phyloP scores from a whole-genome alignment of 495 filamentous ascomycete genomes.

The Penicillium cinerascens region DNA sequence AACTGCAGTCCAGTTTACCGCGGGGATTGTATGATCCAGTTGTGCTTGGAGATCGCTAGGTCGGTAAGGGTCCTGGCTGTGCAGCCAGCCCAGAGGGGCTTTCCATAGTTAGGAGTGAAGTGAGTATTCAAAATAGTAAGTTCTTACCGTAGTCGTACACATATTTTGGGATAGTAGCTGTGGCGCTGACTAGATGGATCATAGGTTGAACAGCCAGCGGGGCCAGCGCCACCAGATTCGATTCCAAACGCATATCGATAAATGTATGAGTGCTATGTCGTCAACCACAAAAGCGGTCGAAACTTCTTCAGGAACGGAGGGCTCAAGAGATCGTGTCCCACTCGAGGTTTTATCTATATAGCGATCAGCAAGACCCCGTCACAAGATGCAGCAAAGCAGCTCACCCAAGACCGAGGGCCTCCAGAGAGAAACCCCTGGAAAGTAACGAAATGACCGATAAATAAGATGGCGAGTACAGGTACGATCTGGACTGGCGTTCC shows the following conservation, averaged over 20 bases:
- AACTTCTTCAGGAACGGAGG: neutral
- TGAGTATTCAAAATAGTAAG: neutral
- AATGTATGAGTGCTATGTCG: neutral
- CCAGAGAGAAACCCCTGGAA: neutral
- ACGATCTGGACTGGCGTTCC: neutral
- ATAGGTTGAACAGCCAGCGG: neutral
- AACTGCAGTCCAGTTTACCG: constrained; percentile 50
- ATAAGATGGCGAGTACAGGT: neutral
- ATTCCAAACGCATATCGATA: constrained; percentile 13
- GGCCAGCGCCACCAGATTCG: constrained; percentile 6
- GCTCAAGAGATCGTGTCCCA: neutral
- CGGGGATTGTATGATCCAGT: constrained; percentile 51
- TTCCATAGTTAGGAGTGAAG: neutral
- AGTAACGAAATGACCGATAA: neutral
- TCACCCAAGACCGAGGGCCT: neutral
- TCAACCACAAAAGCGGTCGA: neutral
- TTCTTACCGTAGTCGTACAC: constrained; percentile 26
- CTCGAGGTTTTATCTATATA: neutral
- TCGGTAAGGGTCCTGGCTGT: constrained; percentile 53
- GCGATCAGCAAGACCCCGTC: constrained; percentile 4
- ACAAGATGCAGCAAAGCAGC: neutral
- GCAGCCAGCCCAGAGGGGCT: constrained; percentile 54
- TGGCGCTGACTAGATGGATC: neutral
- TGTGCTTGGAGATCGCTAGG: constrained; percentile 58
- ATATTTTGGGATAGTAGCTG: constrained; percentile 24